Evolutionary conservation across 352 stramenopile species (phyloP).

Genomic region (Elongisporangium senticosum): DNA sequence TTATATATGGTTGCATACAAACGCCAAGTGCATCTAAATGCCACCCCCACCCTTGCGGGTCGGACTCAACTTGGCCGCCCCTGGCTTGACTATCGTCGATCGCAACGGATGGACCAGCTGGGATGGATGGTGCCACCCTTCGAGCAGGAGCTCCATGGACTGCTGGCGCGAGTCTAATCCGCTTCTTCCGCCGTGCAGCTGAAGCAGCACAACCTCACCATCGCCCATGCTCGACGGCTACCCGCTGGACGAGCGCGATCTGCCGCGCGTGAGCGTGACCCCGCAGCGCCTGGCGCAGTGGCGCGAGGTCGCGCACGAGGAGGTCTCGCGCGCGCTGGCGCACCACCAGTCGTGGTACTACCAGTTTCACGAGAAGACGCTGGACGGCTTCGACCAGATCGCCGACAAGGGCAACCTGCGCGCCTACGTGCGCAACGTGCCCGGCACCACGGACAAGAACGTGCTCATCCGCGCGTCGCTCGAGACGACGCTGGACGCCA

Average conservation of each 20-base stretch:
- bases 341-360: slow-evolving; percentile 41
- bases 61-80: neutral
- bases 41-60: neutral
- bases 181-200: neutral
- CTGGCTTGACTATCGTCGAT: neutral
- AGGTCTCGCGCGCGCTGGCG: slow-evolving; percentile 22
- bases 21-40: neutral
- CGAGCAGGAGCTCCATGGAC: neutral
- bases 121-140: neutral
- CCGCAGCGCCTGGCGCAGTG: slow-evolving; percentile 14
- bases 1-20: neutral
- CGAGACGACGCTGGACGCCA: slow-evolving; percentile 29
- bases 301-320: slow-evolving; percentile 22
- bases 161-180: neutral
- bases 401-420: slow-evolving; percentile 23
- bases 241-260: neutral
- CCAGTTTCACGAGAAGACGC: slow-evolving; percentile 22
- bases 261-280: neutral
- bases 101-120: neutral
- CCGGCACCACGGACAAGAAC: slow-evolving; percentile 20
- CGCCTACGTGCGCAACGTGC: slow-evolving; percentile 18
- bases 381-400: slow-evolving; percentile 22
- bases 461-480: slow-evolving; percentile 27
- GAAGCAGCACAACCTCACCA: neutral
- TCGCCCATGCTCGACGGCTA: neutral